Evolutionary conservation across 129 eudicot genomes (phyloP).

Genomic region (Chrysanthemum seticuspe): DNA sequence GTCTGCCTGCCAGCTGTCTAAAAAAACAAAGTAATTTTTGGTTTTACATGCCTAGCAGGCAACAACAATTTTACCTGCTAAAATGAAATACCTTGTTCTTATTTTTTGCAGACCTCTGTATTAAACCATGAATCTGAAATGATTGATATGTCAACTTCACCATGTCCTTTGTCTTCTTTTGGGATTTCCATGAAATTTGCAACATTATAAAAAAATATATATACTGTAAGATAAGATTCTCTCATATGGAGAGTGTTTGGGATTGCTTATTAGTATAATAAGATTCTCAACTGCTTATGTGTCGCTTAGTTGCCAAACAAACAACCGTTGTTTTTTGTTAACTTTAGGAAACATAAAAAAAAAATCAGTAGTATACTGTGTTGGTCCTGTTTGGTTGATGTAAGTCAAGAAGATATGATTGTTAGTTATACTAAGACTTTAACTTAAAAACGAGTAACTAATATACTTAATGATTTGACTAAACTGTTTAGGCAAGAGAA

Average conservation of each 20-base stretch:
- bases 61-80: slow-evolving; percentile 35
- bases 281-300: too few relatives aligned
- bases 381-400: too few relatives aligned
- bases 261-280: too few relatives aligned
- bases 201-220: background rate
- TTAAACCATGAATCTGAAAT: slow-evolving; percentile 26
- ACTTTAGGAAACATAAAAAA: background rate
- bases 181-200: slow-evolving; percentile 16
- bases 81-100: slow-evolving; percentile 28
- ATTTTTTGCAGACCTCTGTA: slow-evolving; percentile 20
- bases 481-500: slow-evolving; percentile 70
- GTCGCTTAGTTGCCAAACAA: too few relatives aligned
- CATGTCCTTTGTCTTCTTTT: slow-evolving; percentile 19
- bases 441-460: background rate
- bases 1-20: slow-evolving; percentile 23
- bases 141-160: slow-evolving; percentile 38
- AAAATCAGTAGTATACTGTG: too few relatives aligned
- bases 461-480: background rate
- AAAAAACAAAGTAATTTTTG: slow-evolving; percentile 23
- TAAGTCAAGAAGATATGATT: background rate
- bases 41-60: slow-evolving; percentile 35
- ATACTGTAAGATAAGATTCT: too few relatives aligned
- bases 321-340: too few relatives aligned
- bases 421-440: background rate
- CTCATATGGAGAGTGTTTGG: too few relatives aligned